A percentile compares a stretch with the other conserved stretches of the same genome.
phyloP scores from a whole-genome alignment of 2,329 filamentous ascomycete species.

The Penicillium brevicompactum region DNA sequence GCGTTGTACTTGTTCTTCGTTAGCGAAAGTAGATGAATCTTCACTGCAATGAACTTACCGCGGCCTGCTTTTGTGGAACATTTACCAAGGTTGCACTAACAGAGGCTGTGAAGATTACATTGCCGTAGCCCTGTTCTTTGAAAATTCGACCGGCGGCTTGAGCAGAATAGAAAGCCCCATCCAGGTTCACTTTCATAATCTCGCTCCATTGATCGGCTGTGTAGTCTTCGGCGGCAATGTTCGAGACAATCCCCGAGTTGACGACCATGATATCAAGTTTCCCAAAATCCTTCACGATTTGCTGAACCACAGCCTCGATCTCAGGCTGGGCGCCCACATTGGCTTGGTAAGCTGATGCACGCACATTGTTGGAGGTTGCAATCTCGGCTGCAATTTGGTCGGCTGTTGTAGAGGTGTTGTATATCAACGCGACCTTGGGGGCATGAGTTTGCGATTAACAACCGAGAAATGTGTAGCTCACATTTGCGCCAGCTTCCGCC shows the following conservation, averaged over 20 bases:
- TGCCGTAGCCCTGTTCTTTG: slow-evolving; percentile 37
- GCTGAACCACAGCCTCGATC: slow-evolving; percentile 35
- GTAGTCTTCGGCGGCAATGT: slow-evolving; percentile 42
- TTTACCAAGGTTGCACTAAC: slow-evolving; percentile 44
- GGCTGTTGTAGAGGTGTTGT: slow-evolving; percentile 32
- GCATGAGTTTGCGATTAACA: background rate
- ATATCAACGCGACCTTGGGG: slow-evolving; percentile 32
- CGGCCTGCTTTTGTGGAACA: slow-evolving; percentile 42
- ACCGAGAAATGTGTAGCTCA: slow-evolving; percentile 13
- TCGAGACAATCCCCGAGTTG: slow-evolving; percentile 46
- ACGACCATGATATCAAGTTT: slow-evolving; percentile 50
- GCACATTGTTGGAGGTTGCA: slow-evolving; percentile 28
- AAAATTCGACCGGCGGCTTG: slow-evolving; percentile 43
- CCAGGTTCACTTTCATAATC: slow-evolving; percentile 43
- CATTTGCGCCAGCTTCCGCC: slow-evolving; percentile 43
- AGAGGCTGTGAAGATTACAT: slow-evolving; percentile 43
- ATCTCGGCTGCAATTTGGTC: slow-evolving; percentile 28
- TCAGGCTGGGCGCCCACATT: slow-evolving; percentile 32
- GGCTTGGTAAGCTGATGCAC: slow-evolving; percentile 37
- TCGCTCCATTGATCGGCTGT: slow-evolving; percentile 43
- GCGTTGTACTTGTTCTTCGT: slow-evolving; percentile 35
- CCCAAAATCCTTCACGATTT: slow-evolving; percentile 44
- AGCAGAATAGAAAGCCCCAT: slow-evolving; percentile 43
- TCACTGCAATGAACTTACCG: slow-evolving; percentile 17
- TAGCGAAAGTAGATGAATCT: background rate